A percentile compares a stretch with the other conserved stretches of the same genome.
Evolutionary conservation across 1,284 basidiomycete genomes (phyloP).

Genomic region (Fomitopsis betulina): DNA sequence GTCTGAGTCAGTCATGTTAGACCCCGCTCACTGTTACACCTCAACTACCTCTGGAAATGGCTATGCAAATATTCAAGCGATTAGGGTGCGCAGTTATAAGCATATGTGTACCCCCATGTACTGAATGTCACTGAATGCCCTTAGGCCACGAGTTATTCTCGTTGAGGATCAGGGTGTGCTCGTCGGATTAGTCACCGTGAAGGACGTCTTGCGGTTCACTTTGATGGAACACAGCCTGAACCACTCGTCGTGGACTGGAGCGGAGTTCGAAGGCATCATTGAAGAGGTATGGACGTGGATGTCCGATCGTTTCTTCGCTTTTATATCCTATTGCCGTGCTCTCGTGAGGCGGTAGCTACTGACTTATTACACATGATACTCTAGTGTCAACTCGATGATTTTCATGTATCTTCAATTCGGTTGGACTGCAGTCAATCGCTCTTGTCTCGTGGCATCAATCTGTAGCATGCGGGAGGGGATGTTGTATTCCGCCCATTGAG

Average conservation of each 20-base stretch:
- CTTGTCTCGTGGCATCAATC: no score
- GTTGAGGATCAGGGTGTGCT: conserved; percentile 84
- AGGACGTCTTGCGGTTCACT: conserved; percentile 89
- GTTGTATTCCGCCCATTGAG: no score
- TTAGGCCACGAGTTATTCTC: conserved; percentile 89
- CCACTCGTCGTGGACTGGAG: conserved; percentile 47
- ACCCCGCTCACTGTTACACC: conserved; percentile 93
- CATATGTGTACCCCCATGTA: background rate
- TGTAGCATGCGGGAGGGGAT: no score
- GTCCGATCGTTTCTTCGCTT: conserved; percentile 31
- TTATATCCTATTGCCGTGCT: conserved; percentile 36
- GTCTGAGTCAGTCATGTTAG: conserved; percentile 36
- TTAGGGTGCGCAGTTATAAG: conserved; percentile 72
- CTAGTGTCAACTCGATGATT: background rate
- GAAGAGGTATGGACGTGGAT: conserved; percentile 62
- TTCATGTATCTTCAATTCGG: no score
- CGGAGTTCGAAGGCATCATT: conserved; percentile 38
- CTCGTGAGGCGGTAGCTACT: conserved; percentile 30
- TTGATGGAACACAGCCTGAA: conserved; percentile 34
- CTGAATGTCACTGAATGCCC: background rate
- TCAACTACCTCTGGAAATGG: conserved; percentile 90
- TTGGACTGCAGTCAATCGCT: no score
- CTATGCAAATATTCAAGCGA: conserved; percentile 93
- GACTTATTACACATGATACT: background rate
- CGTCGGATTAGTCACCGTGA: conserved; percentile 89